Conservation (phyloP, 1,139 yeast genomes). For the Scheffersomyces cryptocercus region DNA sequence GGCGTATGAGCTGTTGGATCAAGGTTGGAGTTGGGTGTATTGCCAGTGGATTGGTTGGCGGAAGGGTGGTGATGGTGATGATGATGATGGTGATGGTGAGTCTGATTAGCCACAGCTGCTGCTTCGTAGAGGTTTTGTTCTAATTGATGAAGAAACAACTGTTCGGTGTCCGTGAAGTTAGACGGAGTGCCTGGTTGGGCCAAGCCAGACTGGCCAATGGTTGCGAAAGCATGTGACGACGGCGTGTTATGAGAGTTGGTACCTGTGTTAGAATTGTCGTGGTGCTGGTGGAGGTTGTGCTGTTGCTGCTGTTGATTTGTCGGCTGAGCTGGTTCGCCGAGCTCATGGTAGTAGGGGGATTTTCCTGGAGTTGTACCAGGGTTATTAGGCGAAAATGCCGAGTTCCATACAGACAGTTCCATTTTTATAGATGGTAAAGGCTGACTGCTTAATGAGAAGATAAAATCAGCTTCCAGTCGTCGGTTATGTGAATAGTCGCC, state of each 20-base stretch:
- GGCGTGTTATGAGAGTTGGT: background rate
- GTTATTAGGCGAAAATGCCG: conserved; percentile 17
- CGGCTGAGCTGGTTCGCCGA: conserved; percentile 6
- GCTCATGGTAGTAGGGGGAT: conserved; percentile 16
- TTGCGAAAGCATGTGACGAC: background rate
- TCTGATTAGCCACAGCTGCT: conserved; percentile 2
- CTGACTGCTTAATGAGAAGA: too few species aligned
- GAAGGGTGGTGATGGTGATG: conserved; percentile 12
- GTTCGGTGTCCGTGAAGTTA: conserved; percentile 14
- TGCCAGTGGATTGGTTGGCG: conserved; percentile 10
- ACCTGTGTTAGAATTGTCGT: background rate
- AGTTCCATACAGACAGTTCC: conserved; percentile 20
- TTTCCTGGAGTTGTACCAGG: conserved; percentile 15
- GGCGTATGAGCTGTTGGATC: conserved; percentile 6
- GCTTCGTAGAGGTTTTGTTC: conserved; percentile 13
- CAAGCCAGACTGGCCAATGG: background rate
- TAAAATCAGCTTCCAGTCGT: too few species aligned
- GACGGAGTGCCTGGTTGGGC: conserved; percentile 5
- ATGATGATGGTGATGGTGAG: conserved; percentile 9
- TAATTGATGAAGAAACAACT: conserved; percentile 15
- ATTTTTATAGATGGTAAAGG: conserved; percentile 4
- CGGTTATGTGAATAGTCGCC: too few species aligned
- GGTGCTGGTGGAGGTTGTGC: conserved; percentile 3
- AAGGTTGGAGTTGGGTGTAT: conserved; percentile 13
- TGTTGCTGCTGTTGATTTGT: conserved; percentile 6